Percentiles rank a stretch among this genome's conserved stretches.
phyloP scores from a whole-genome alignment of 352 stramenopile species.

The Pythium periplocum region DNA sequence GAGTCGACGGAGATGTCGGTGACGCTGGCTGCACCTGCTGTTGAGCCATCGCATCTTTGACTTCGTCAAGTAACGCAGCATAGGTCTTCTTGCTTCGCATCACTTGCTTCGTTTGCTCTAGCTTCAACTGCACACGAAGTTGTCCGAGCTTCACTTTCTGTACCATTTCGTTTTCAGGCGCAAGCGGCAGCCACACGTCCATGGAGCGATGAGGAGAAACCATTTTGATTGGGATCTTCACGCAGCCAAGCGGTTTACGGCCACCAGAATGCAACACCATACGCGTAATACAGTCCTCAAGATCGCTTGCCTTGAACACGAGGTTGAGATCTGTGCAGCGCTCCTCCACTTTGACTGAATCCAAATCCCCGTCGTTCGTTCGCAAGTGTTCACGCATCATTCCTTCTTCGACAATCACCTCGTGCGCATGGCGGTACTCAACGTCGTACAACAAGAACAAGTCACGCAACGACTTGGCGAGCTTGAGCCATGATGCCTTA shows the following conservation, averaged over 20 bases:
- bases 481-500: slow-evolving; percentile 42
- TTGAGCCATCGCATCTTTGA: slow-evolving; percentile 19
- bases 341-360: slow-evolving; percentile 46
- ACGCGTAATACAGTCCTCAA: slow-evolving; percentile 61
- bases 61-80: slow-evolving; percentile 21
- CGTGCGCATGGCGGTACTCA: slow-evolving; percentile 52
- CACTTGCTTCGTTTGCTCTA: slow-evolving; percentile 25
- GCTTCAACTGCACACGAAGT: slow-evolving; percentile 45
- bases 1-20: neutral
- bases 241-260: slow-evolving; percentile 44
- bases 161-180: slow-evolving; percentile 60
- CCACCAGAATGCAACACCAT: slow-evolving; percentile 39
- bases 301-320: slow-evolving; percentile 48
- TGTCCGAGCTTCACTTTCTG: slow-evolving; percentile 55
- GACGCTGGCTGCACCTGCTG: slow-evolving; percentile 3
- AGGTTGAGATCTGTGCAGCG: slow-evolving; percentile 60
- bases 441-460: slow-evolving; percentile 69
- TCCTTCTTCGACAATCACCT: slow-evolving; percentile 56
- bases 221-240: slow-evolving; percentile 62
- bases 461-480: slow-evolving; percentile 42
- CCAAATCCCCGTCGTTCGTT: slow-evolving; percentile 49
- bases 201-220: slow-evolving; percentile 53
- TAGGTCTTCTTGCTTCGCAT: slow-evolving; percentile 34
- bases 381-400: slow-evolving; percentile 56
- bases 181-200: slow-evolving; percentile 61